Conservation (phyloP, 257 asterid species). For the Marsdenia floribunda region DNA sequence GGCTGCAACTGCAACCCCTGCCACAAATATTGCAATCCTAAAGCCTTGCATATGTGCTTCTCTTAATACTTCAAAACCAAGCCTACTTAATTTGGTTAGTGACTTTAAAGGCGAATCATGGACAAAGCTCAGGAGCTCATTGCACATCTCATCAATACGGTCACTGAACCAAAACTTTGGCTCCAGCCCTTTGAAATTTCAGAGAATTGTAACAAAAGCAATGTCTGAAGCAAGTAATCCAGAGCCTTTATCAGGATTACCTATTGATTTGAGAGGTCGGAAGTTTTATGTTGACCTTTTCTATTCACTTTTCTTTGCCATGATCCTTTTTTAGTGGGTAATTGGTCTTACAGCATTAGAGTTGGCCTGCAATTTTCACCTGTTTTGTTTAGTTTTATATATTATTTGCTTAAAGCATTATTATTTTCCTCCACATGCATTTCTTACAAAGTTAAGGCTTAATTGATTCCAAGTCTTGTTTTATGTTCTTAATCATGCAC, state of each 20-base stretch:
- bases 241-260: conserved; percentile 68
- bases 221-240: conserved; percentile 50
- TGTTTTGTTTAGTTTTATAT: background rate
- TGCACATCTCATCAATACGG: conserved; percentile 33
- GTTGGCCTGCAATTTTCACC: background rate
- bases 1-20: conserved; percentile 56
- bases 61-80: conserved; percentile 30
- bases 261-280: conserved; percentile 82
- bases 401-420: background rate
- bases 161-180: conserved; percentile 29
- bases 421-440: background rate
- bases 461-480: background rate
- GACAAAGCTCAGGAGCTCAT: conserved; percentile 42
- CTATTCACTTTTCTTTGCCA: background rate
- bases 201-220: conserved; percentile 51
- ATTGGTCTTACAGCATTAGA: background rate
- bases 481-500: background rate
- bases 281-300: background rate
- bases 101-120: conserved; percentile 41
- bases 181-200: conserved; percentile 22
- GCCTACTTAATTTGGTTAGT: conserved; percentile 38
- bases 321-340: background rate
- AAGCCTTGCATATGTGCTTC: conserved; percentile 36
- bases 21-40: conserved; percentile 37
- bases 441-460: background rate